phyloP scores from a whole-genome alignment of 306 rosid species.

The Hippophae tibetana region DNA sequence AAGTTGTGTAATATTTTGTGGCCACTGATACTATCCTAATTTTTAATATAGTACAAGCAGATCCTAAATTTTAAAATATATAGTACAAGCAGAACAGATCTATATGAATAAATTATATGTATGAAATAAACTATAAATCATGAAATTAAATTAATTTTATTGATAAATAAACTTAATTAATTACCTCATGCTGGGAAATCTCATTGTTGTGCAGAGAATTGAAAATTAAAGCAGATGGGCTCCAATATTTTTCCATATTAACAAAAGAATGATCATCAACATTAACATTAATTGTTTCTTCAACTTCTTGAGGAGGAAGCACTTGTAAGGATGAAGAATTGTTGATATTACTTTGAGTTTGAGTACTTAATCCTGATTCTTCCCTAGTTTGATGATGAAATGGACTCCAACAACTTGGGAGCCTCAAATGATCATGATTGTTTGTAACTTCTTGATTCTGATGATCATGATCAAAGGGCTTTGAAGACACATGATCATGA shows the following conservation, averaged over 20 bases:
- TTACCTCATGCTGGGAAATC: conserved; percentile 37
- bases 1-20: too few relatives aligned
- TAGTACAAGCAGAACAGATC: too few relatives aligned
- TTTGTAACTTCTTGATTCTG: conserved; percentile 2
- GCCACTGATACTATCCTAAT: too few relatives aligned
- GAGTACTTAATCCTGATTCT: conserved; percentile 24
- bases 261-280: conserved; percentile 22
- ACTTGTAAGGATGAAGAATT: conserved; percentile 23
- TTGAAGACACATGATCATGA: too few relatives aligned
- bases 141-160: background rate
- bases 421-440: conserved; percentile 7
- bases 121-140: background rate
- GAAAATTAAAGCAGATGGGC: conserved; percentile 34
- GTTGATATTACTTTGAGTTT: conserved; percentile 28
- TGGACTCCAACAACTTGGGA: conserved; percentile 45
- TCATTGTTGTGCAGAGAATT: conserved; percentile 31
- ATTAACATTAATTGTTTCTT: conserved; percentile 27
- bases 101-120: too few relatives aligned
- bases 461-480: background rate
- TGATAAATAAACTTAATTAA: conserved; percentile 26
- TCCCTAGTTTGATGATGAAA: conserved; percentile 35
- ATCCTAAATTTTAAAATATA: too few relatives aligned
- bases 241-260: conserved; percentile 12
- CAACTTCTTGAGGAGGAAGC: conserved; percentile 13
- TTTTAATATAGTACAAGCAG: too few relatives aligned